These are phyloP conservation scores for Phaeophleospora eucalypticola DNA, from an alignment of 2,329 filamentous ascomycete species.

Conservation along the genomic window DNA sequence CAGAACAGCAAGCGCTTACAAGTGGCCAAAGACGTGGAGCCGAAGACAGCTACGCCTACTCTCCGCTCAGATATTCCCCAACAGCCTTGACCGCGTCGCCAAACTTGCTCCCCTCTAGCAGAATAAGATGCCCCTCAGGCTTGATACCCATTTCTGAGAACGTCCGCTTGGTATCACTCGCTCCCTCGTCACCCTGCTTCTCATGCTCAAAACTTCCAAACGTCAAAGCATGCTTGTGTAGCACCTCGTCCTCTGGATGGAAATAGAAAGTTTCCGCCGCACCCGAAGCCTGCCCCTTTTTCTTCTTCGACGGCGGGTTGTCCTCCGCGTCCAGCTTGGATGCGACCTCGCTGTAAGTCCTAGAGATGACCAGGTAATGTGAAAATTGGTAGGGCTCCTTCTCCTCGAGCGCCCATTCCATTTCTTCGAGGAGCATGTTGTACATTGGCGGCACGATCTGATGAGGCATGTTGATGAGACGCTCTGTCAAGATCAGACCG, in stretches of 20 bases:
- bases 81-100: slow-evolving; percentile 71
- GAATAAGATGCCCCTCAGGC: slow-evolving; percentile 75
- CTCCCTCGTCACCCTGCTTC: slow-evolving; percentile 70
- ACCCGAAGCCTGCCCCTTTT: slow-evolving; percentile 47
- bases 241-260: slow-evolving; percentile 89
- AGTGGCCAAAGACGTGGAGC: neutral
- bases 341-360: slow-evolving; percentile 85
- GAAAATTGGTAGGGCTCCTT: slow-evolving; percentile 89
- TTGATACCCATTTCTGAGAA: slow-evolving; percentile 92
- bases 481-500: slow-evolving; percentile 84
- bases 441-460: slow-evolving; percentile 93
- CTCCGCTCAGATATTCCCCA: slow-evolving; percentile 60
- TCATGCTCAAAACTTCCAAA: slow-evolving; percentile 71
- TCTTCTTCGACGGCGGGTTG: slow-evolving; percentile 53
- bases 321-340: slow-evolving; percentile 71
- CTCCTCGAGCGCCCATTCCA: slow-evolving; percentile 81
- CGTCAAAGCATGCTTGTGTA: slow-evolving; percentile 70
- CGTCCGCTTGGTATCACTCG: slow-evolving; percentile 85
- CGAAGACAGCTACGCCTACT: neutral
- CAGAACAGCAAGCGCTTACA: too few relatives aligned
- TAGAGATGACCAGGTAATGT: slow-evolving; percentile 87
- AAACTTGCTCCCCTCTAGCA: slow-evolving; percentile 79
- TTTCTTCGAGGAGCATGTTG: slow-evolving; percentile 87
- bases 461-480: slow-evolving; percentile 93
- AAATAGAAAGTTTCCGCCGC: slow-evolving; percentile 71